Conservation (phyloP, 2,329 filamentous ascomycete genomes). For the Verticillium klebahnii region DNA sequence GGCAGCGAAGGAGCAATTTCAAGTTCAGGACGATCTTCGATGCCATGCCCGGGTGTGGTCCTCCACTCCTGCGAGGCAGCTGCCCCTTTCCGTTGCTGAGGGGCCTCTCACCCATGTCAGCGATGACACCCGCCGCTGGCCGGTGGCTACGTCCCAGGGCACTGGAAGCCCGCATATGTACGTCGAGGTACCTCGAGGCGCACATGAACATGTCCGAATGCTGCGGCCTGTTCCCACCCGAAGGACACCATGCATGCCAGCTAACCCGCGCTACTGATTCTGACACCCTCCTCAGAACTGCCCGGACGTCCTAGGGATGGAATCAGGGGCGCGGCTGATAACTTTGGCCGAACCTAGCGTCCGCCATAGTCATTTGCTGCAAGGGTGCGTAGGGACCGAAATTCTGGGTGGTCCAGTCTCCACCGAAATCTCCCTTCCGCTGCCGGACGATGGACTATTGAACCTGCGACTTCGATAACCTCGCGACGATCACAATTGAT, state of each 20-base stretch:
- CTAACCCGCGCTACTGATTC: neutral
- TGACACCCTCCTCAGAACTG: neutral
- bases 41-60: too few relatives aligned
- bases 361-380: neutral
- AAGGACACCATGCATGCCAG: neutral
- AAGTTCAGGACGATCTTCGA: too few relatives aligned
- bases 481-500: neutral
- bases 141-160: neutral
- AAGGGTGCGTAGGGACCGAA: neutral
- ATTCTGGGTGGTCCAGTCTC: neutral
- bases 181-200: neutral
- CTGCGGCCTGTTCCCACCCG: neutral
- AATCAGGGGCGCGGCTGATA: neutral
- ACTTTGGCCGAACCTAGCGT: neutral
- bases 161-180: neutral
- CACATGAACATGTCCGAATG: neutral
- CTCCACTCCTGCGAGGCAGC: too few relatives aligned
- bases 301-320: neutral
- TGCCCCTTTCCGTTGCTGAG: neutral
- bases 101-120: too few relatives aligned
- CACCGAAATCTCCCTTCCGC: neutral
- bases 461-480: neutral
- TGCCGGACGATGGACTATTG: neutral
- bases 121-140: neutral
- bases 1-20: too few relatives aligned